Evolutionary conservation across 352 stramenopile species (phyloP), one percentile per base, ranked within the genome.

Genomic region (Aphanomyces stellatus): DNA sequence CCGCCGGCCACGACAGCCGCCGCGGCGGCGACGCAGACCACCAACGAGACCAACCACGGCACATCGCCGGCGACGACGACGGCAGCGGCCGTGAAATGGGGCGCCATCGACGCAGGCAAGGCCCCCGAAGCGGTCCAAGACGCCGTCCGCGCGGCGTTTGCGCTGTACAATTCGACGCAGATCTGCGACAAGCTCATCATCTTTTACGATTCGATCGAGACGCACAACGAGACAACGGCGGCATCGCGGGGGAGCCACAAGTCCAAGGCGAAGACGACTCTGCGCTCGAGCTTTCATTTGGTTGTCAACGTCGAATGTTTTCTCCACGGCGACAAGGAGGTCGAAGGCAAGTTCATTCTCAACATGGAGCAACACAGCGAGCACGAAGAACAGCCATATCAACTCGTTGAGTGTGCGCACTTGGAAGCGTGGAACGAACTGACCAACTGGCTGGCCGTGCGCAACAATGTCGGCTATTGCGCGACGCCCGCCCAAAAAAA

Each of bases 151-250:
- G 19, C 15, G 5, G 55, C 55, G 11, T 63, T 63, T 63, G 55
- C 30, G n/a, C 28, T 63, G 55, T 63, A 63, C 55, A 63, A 63
- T 24, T 51, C 55, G 1, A 63, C 55, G 28, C 31, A 34, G 7
- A 63, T 63, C n/a, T 63, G 55, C 28, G 55, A 63, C 41, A 48
- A 63, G 55, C 30, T 63, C 17, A 49, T 48, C n/a, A 22, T 63
- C n/a, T 48, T 40, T 25, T 63, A 63, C 55, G 55, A 63, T 28
- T 63, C 55, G 55, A 63, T 63, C 25, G 55, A 63, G 51, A n/a
- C 35, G 10, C 35, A 63, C 35, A 63, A 63, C 55, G 35, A 48
- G 31, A 63, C 55, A 8, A 51, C 35, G n/a, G 17, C 55, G 13
- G 13, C 11, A n/a, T 19, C 35, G 17, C 56, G 51, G 55, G 7